Evolutionary conservation across 2,329 filamentous ascomycete genomes (phyloP), one percentile per base, ranked within the genome.

Genomic region (Fusarium sp.): DNA sequence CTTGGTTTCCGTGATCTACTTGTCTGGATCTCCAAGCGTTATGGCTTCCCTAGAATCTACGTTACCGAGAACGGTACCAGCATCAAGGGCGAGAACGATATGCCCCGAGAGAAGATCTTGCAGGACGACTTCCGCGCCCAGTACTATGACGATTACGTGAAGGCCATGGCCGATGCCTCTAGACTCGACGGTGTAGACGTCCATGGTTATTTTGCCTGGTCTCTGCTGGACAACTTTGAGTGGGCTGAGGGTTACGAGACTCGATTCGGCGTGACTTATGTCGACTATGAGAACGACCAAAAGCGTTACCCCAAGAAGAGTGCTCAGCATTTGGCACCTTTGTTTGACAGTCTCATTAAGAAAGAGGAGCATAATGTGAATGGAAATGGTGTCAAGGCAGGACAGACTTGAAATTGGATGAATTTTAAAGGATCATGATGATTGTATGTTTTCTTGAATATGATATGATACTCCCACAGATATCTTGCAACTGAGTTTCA

Each of bases 201-300:
- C 56, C 85, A 86, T 71, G 93, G 90, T 6, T 97, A 96, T 80
- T 88, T 95, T 83, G 93, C 91, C 18, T 97, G 93, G 93, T 93
- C 91, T 78, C 85, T 97, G 69, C 88, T 97, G 86, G 93, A 97
- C 80, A 95, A 95, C 83, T 95, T 95, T 75, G 93, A 95, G 80
- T 95, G 92, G 92, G 92, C 93, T n/a, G 93, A 97, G 78, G 93
- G 93, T 13, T 97, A 95, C 76, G 90, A 93, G 82, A 96, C 93
- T 42, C 87, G 93, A 39, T 97, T 97, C 74, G 93, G 93, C 26
- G 92, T 94, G 58, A 93, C 91, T 9, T 96, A 86, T 77, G 93
- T 97, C 53, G 93, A 97, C 80, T 97, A 96, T 78, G 83, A 88
- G 73, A 88, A 93, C 70, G 90, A 89, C 24, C 93, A 97, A 84